Evolutionary conservation across 164 flowering plant species (phyloP), one percentile per base, ranked within the genome.

Genomic region (Amborella trichopoda): DNA sequence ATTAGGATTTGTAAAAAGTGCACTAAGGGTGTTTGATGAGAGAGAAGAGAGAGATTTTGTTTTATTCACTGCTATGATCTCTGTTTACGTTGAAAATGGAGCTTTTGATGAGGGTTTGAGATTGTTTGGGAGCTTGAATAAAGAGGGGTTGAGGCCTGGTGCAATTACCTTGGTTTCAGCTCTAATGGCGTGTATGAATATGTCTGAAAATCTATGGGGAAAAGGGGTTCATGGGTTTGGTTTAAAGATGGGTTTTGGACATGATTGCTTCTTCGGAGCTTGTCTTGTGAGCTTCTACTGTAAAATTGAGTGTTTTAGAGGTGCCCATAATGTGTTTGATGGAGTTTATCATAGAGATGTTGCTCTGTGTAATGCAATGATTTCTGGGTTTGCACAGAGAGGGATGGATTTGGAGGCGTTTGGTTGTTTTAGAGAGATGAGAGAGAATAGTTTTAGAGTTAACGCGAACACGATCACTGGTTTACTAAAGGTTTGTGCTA

Each of bases 281-380:
- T 64, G 60, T 9, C 53, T 59, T 39, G 54, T 71, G 4, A 55
- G 19, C 25, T 71, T 71, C 36, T 56, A 61, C 42, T 50, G 55
- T 39, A 71, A 56, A 36, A 40, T 53, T 39, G 65, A 59, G 32
- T 42, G 55, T 6, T 9, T 64, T 13, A 53, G 46, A 23, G 60
- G 50, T 36, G 75, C 75, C 1, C 40, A 39, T 42, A 26, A 22
- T 37, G 46, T 59, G 23, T 71, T 68, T 36, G 52, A 65, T 33
- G 48, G 38, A 11, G 49, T 68, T 49, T 28, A 17, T 11, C 37
- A 48, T 0, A 64, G 38, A 50, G 75, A 71, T 45, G 72, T 71
- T 46, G 72, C 68, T 40, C 68, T 71, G 17, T 72, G 76, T 73
- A 68, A 72, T 72, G 62, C 67, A 19, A 60, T 72, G 64, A 65